Percentiles rank a stretch among this genome's conserved stretches.
These are phyloP conservation scores for Cerrena zonata DNA, from an alignment of 1,284 basidiomycete species.

Conservation along the genomic window DNA sequence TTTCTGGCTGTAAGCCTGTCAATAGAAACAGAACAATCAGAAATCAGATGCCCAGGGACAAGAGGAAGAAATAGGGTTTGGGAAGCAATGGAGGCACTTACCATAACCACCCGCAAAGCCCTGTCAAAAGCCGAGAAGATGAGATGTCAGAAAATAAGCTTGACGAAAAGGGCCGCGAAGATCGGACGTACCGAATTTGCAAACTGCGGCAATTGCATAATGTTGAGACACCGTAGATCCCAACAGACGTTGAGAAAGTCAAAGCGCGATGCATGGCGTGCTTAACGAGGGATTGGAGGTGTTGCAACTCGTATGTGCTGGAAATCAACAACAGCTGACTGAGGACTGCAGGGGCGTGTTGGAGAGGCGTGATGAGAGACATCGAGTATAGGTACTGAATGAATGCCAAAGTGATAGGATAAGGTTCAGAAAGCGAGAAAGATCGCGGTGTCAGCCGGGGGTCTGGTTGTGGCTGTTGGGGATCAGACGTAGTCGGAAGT, in stretches of 20 bases:
- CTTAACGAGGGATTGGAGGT: slow-evolving; percentile 74
- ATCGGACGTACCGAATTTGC: slow-evolving; percentile 63
- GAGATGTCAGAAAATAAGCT: slow-evolving; percentile 6
- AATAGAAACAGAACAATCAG: slow-evolving; percentile 5
- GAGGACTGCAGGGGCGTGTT: slow-evolving; percentile 84
- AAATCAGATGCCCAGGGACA: slow-evolving; percentile 15
- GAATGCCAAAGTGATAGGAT: slow-evolving; percentile 81
- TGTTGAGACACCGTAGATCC: slow-evolving; percentile 89
- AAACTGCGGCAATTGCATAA: slow-evolving; percentile 83
- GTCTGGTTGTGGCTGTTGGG: slow-evolving; percentile 51
- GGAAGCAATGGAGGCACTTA: slow-evolving; percentile 15
- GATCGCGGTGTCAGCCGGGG: slow-evolving; percentile 74
- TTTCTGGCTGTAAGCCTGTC: slow-evolving; percentile 43
- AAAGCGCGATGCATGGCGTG: slow-evolving; percentile 89
- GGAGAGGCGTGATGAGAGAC: slow-evolving; percentile 80
- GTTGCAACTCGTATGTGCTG: slow-evolving; percentile 74
- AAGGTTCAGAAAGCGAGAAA: slow-evolving; percentile 82
- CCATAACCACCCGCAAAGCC: slow-evolving; percentile 31
- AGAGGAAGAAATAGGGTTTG: slow-evolving; percentile 9
- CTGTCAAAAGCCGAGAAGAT: slow-evolving; percentile 14
- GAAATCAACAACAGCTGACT: slow-evolving; percentile 82
- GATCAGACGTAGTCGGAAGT: slow-evolving; percentile 42
- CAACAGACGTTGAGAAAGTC: slow-evolving; percentile 78
- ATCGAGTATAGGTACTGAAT: slow-evolving; percentile 90
- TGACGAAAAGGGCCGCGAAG: slow-evolving; percentile 5